Base-by-base conservation (phyloP, 2,329 filamentous ascomycete genomes). In the Daldinia sp. region DNA sequence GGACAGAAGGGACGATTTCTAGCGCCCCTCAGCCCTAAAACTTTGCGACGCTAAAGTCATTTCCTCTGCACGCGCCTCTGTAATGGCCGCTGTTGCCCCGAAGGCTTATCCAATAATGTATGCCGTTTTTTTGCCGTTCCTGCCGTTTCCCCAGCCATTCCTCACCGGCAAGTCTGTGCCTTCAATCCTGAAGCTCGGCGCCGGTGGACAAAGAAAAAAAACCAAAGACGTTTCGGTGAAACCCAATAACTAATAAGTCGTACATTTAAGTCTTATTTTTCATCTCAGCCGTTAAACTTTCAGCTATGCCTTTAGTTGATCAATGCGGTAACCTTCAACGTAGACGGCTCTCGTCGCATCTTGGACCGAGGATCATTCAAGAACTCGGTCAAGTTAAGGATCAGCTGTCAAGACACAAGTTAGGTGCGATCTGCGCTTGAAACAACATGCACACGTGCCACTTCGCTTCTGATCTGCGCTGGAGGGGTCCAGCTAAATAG, bases 1-100 rank as follows among this genome's bases (percentile, higher is more conserved):
- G 20, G 53, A 46, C 26, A 48, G 33, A 35, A 55, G 33, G 57
- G 42, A 57, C 42, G 42, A 42, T 28, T 61, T 58, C 51, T 69
- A 63, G 54, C 59, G 63, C 58, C 48, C 35, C 55, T 69, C 67
- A 69, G 67, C 67, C 67, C 50, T 66, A 69, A 60, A 66, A 69
- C 41, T 63, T 68, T 66, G 59, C 63, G 37, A 60, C 46, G 46
- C 54, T 59, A 62, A 50, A 50, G 5, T 12, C 12, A 20, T 20
- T 26, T 23, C 26, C 53, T 60, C 23, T 54, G 57, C 44, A 54
- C 39, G 39, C 41, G 33, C 44, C 61, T 37, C 37, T 54, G 20
- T 42, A 50, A 41, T 50, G 20, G 12, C 58, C 54, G 50, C 44
- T 41, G 30, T 60, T 55, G 15, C 37, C 41, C 53, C 53, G 56